Base-by-base conservation (phyloP, 352 stramenopile species). In the Phytophthora uliginosa region DNA sequence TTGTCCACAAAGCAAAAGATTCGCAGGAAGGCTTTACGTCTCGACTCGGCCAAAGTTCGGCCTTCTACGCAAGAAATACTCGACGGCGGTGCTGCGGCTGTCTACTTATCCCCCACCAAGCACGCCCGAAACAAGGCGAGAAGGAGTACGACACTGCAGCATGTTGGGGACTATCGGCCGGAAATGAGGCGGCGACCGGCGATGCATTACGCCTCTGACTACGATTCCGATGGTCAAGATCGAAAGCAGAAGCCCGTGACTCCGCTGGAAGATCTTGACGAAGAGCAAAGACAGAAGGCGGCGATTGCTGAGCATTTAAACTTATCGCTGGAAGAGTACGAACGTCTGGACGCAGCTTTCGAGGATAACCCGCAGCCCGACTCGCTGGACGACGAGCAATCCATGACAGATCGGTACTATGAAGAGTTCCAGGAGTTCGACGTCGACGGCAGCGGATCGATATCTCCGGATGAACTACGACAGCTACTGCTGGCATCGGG, bases 381-480 rank as follows among this genome's bases (percentile, higher is more conserved):
- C 17, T 51, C 58, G 7, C 52, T 42, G 1, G 63, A 76, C 20
- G 57, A 70, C 9, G 73, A 66, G 2, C 54, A 22, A 24, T 79
- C 65, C 17, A 81, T 84, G 72, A 90, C 80, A 0, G 69, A 74
- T 9, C 74, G 83, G 22, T 96, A 94, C 51, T 74, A 77, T 12
- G 64, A 78, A 3, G 59, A 93, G 8, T 97, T 97, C 55, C 69
- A 89, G 8, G 73, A 86, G 61, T 95, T 88, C 63, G 90, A 97
- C 63, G 76, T 84, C n/a, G 88, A 97, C 57, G 70, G 87, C 20
- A 97, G 90, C 50, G 89, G 88, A 3, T 69, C 85, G 3, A 93
- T 97, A 57, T 97, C 90, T 2, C 84, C 89, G 0, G 72, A 79
- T 3, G 89, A 97, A 63, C 71, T 97, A 7, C 78, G 76, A 2